Evolutionary conservation across 176 grass and related monocot species (phyloP), one percentile per base, ranked within the genome.

Genomic region (Oryza rufipogon): DNA sequence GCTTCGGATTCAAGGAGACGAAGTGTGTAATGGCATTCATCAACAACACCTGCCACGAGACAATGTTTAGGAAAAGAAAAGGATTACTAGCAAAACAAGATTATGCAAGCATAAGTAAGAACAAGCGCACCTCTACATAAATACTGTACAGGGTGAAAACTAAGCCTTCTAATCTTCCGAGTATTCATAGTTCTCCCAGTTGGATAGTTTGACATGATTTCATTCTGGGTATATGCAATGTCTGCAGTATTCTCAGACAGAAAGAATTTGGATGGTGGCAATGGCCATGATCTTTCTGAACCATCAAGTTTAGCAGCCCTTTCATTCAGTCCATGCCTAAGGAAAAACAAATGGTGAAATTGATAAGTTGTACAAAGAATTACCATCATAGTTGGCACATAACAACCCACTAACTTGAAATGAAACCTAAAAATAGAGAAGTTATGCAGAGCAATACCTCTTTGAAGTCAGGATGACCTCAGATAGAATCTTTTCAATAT

Each of bases 21-120:
- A 85, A 93, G 81, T 90, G 84, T 85, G 85, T 84, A 87, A 36
- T 84, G 74, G 73, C 73, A 85, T 36, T 90, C 63, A 79, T 87
- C 85, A 79, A 87, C 11, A 22, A 46, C 82, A 64, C 88, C 91
- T 93, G 74, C 11, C 61, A 54, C 61, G 36, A 38, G 17, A 63
- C 69, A 51, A 83, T 72, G 4, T 41, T 41, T 64, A 73, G 69
- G 77, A 85, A 39, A 41, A 38, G 9, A 75, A 66, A 16, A 16
- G 19, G 26, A 73, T 70, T 67, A 66, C 84, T 32, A 66, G 39
- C 4, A 82, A 86, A 78, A 42, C 20, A 83, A 77, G 16, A 65
- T 34, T 80, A 6, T 42, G 11, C 4, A 11, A 77, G 68, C 44
- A 66, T 20, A 60, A 47, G 47, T 2, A 78, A 16, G 11, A 58